Base-by-base conservation (phyloP, 495 filamentous ascomycete genomes). In the Penicillium mononematosum region DNA sequence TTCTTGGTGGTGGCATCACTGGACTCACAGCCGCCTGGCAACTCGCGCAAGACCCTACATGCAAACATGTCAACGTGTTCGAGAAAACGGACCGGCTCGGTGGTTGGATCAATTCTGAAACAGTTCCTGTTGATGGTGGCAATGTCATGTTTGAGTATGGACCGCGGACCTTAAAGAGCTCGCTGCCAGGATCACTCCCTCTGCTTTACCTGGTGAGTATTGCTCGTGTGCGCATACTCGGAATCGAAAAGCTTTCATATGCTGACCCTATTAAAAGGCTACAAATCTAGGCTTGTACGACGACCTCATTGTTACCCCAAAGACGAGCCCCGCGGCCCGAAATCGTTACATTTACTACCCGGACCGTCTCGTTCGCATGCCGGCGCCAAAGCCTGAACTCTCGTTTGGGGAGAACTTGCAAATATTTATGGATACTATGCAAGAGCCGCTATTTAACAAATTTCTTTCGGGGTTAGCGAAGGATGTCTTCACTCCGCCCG, bases 301-400 rank as follows among this genome's bases (percentile, higher is more conserved):
- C 45, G 77, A 91, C 56, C 58, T 94, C n/a, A 60, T 89, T n/a
- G 67, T 77, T 39, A 84, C 81, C 7, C 58, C 66, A 24, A 83
- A 77, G 49, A 65, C 62, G 31, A 75, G 76, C 1, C 75, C 74
- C 0, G 80, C 79, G 6, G 77, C 83, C 12, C 65, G 66, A 50
- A 86, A 87, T 58, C 87, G 90, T n/a, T 98, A 81, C 68, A 81
- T 98, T 48, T 98, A 96, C 78, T 96, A 95, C 63, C 91, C 92
- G 4, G 89, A 97, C 66, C 90, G 85, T 63, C 81, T 99, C 27
- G 90, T 94, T 43, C 78, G 81, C 39, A 61, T 93, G 58, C 91
- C 89, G 16, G 70, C 71, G 5, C 74, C 74, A 3, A 58, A 73
- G 10, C 58, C 63, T 24, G 61, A 67, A 10, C 47, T 52, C 2